Evolutionary conservation across 1,284 basidiomycete species (phyloP).

Genomic region (Heimioporus retisporus): DNA sequence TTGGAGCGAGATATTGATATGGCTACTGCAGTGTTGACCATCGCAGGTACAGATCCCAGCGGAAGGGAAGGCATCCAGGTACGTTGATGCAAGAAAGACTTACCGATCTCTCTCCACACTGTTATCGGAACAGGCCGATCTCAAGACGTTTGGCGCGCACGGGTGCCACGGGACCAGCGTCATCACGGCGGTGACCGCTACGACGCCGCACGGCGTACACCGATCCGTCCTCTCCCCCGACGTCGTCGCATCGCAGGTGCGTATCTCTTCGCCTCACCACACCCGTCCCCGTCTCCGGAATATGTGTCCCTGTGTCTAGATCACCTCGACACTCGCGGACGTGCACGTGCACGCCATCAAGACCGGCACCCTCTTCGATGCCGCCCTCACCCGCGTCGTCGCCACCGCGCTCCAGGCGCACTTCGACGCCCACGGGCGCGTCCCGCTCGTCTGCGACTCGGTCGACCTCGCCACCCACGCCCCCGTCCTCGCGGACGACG

Average conservation of each 20-base stretch:
- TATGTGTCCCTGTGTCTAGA: conserved; percentile 50
- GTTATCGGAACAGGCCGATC: conserved; percentile 67
- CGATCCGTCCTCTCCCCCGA: conserved; percentile 69
- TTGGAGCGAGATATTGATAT: too few species aligned
- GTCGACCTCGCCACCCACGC: conserved; percentile 95
- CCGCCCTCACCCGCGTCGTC: conserved; percentile 57
- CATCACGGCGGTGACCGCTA: conserved; percentile 90
- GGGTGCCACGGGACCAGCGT: conserved; percentile 89
- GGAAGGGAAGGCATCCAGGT: too few species aligned
- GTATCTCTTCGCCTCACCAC: conserved; percentile 24
- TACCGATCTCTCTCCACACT: too few species aligned
- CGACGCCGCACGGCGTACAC: conserved; percentile 90
- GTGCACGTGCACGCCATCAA: conserved; percentile 83
- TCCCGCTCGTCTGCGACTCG: conserved; percentile 83
- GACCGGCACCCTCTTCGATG: conserved; percentile 87
- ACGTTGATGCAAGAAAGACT: too few species aligned
- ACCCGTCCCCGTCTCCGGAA: too few species aligned
- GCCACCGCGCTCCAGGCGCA: conserved; percentile 54
- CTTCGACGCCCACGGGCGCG: conserved; percentile 37
- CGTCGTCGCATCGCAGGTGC: conserved; percentile 78
- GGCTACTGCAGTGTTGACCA: too few species aligned
- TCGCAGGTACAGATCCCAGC: too few species aligned
- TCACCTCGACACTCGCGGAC: conserved; percentile 78
- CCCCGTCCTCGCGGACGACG: conserved; percentile 80
- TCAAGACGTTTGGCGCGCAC: conserved; percentile 87